phyloP scores from a whole-genome alignment of 345 rosid species.

The Gossypium arboreum region DNA sequence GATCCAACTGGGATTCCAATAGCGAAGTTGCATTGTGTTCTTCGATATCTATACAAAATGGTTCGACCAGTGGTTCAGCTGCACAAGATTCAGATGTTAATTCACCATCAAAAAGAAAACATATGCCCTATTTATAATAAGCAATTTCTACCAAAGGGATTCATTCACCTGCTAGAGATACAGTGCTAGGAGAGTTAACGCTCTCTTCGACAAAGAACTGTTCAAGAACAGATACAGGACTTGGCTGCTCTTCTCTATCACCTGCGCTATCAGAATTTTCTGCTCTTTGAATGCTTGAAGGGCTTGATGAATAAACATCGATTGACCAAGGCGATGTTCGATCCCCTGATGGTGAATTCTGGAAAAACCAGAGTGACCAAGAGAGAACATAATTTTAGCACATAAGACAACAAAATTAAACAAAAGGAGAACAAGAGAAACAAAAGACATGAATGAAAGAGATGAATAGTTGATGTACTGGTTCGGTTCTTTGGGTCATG shows the following conservation, averaged over 20 bases:
- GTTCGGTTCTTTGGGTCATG: conserved; percentile 19
- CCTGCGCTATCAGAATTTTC: conserved; percentile 24
- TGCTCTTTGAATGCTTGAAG: conserved; percentile 21
- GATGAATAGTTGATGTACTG: neutral
- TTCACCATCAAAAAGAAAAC: neutral
- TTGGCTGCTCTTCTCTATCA: conserved; percentile 45
- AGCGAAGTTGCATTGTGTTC: conserved; percentile 18
- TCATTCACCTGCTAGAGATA: conserved; percentile 41
- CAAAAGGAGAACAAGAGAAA: neutral
- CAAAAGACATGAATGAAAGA: neutral
- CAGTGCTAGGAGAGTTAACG: conserved; percentile 23
- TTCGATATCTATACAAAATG: conserved; percentile 21
- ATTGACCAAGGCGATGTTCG: conserved; percentile 21
- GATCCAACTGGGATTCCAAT: conserved; percentile 13
- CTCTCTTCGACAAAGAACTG: conserved; percentile 36
- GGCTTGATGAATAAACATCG: conserved; percentile 24
- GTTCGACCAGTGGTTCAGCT: conserved; percentile 27
- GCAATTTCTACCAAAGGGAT: neutral
- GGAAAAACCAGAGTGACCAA: conserved; percentile 10
- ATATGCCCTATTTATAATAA: neutral
- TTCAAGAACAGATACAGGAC: conserved; percentile 64
- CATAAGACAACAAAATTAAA: neutral
- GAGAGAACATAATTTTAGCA: neutral
- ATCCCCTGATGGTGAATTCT: conserved; percentile 38
- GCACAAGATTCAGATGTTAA: conserved; percentile 18